Base-by-base conservation (phyloP, 129 eudicot genomes). In the Flaveria robusta region DNA sequence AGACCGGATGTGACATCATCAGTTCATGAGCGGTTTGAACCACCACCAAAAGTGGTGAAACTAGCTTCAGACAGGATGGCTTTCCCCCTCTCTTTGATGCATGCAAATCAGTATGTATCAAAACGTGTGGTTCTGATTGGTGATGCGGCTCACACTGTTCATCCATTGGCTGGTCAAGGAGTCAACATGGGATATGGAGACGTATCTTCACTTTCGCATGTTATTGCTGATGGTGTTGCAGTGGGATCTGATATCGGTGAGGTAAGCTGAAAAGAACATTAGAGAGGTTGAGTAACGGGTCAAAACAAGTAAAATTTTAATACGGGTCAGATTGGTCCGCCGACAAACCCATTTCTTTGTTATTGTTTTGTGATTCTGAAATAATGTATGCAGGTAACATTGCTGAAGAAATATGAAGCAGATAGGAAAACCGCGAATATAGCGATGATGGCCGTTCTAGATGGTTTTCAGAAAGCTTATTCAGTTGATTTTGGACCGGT, bases 121-220 rank as follows among this genome's bases (percentile, higher is more conserved):
- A 86, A 77, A 54, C 95, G 96, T 70, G 88, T 89, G 20, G 96
- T 62, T 81, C 87, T 95, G 47, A 76, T 91, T 70, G 99, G 99
- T 72, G 97, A 89, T 64, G 97, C 99, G 7, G 99, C 97, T 20
- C 99, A 95, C 74, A 95, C 99, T 4, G 97, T 95, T 63, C 99
- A 95, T 84, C 99, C 99, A 7, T 88, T 95, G 87, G 99, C 99
- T 51, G 99, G 99, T 80, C 99, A 95, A 86, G 99, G 99, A 70
- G 99, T 95, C 41, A 95, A 91, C 71, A 86, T 95, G 96, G 99
- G 99, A 26, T 95, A 91, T 82, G 97, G 89, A 79, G 99, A 95
- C 74, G 96, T 90, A 14, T 78, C 83, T 46, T 81, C 89, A 41
- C 96, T 95, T 51, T 83, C 96, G 0, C 80, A 79, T 81, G 96